Evolutionary conservation across 2,329 filamentous ascomycete species (phyloP), one percentile per base, ranked within the genome.

Genomic region (Mycosphaerella arachidis): DNA sequence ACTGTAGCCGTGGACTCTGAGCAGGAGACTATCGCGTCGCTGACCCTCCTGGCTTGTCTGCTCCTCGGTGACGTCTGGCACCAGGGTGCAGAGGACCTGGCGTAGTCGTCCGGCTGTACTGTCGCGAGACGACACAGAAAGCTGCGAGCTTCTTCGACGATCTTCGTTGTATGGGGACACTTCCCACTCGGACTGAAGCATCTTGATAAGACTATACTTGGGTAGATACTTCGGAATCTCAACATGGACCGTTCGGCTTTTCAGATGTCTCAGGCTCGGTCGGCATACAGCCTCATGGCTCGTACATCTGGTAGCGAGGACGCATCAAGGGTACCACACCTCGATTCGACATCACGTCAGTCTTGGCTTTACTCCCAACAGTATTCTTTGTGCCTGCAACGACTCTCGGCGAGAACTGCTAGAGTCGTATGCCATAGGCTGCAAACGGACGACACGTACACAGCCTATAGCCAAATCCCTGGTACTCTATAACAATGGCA

Each of bases 1-100:
- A 13, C 55, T 61, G 58, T 68, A 70, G 48, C 48, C 60, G 16
- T 64, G 51, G 30, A 64, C 59, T 29, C 59, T 46, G 51, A 52
- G 53, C 10, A 60, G 9, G 29, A 33, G 31, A 24, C 35, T 50
- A 10, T 29, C n/a, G 27, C 33, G 24, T 24, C 46, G 43, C 45
- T 54, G 51, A 6, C 50, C 30, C 16, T 48, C 51, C 6, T 20
- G 4, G 20, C 24, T 13, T n/a, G 53, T 24, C 8, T 35, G 9
- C 10, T 35, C 56, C 6, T 46, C n/a, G 8, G 12, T 13, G 33
- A 56, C 24, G 33, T 48, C 53, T 10, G 59, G 58, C 12, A 53
- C 48, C 24, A 56, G 31, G 31, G 33, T 56, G 18, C 46, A 13
- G 29, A 53, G 33, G 45, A 61, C 50, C 30, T 58, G 55, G 29